A percentile compares a stretch with the other conserved stretches of the same genome.
These are phyloP conservation scores for Fusarium sp. DNA, from an alignment of 2,329 filamentous ascomycete species.

Conservation along the genomic window DNA sequence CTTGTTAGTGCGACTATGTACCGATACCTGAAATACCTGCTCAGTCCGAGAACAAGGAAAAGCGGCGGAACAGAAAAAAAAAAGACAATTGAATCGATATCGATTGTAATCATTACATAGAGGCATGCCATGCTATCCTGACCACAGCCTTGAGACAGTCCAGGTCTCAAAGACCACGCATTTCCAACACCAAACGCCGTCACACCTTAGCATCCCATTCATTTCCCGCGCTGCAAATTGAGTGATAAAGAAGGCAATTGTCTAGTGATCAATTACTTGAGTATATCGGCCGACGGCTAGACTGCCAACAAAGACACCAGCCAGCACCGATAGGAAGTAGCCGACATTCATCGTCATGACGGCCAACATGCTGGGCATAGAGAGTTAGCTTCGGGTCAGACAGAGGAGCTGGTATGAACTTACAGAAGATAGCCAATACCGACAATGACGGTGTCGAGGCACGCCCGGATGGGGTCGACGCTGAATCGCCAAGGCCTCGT, in stretches of 20 bases:
- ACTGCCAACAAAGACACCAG: constrained; percentile 88
- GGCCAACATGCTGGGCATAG: constrained; percentile 83
- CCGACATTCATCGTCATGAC: constrained; percentile 93
- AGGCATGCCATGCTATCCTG: no score
- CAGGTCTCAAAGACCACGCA: no score
- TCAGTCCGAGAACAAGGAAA: neutral
- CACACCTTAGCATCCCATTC: no score
- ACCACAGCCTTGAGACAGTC: no score
- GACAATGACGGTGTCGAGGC: constrained; percentile 79
- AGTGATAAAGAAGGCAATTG: neutral
- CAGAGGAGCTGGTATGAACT: constrained; percentile 55
- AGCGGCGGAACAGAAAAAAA: neutral
- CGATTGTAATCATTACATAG: no score
- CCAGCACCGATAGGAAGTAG: constrained; percentile 86
- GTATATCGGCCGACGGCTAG: constrained; percentile 82
- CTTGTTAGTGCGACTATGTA: constrained; percentile 49
- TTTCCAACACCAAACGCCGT: no score
- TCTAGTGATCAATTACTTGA: constrained; percentile 63
- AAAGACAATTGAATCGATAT: neutral
- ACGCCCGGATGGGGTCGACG: constrained; percentile 82
- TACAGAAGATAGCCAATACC: constrained; percentile 89
- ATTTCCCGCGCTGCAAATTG: no score
- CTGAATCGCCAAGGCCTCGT: constrained; percentile 84
- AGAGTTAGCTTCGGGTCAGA: constrained; percentile 12
- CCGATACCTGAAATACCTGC: constrained; percentile 52